A percentile compares a stretch with the other conserved stretches of the same genome.
Evolutionary conservation across 1,284 basidiomycete genomes (phyloP).

Genomic region (Coniferiporia sulphurascens): DNA sequence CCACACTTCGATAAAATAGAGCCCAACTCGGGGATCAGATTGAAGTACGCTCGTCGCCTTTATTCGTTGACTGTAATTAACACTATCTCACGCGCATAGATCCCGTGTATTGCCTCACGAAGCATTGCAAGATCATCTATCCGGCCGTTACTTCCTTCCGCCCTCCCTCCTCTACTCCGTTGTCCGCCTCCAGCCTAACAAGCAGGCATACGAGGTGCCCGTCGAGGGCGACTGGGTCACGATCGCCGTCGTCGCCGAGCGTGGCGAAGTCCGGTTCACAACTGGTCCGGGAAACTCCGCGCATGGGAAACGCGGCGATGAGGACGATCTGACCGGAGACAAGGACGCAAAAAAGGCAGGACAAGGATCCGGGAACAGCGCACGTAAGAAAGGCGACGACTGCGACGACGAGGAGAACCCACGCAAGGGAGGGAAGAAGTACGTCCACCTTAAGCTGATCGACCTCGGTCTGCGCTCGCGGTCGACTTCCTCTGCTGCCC

Average conservation of each 20-base stretch:
- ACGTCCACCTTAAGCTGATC: conserved; percentile 81
- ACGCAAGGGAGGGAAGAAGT: conserved; percentile 65
- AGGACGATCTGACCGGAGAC: conserved; percentile 22
- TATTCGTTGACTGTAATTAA: conserved; percentile 1
- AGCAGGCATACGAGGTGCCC: conserved; percentile 85
- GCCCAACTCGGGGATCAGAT: conserved; percentile 82
- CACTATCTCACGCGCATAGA: conserved; percentile 35
- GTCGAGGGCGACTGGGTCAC: conserved; percentile 90
- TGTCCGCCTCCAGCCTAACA: conserved; percentile 70
- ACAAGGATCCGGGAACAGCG: background rate
- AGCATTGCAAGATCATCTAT: conserved; percentile 77
- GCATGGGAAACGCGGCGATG: conserved; percentile 40
- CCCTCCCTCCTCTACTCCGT: conserved; percentile 87
- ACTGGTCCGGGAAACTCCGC: conserved; percentile 49
- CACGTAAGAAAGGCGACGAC: conserved; percentile 23
- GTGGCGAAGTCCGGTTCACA: conserved; percentile 66
- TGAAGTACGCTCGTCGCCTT: conserved; percentile 56
- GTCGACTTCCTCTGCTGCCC: conserved; percentile 42
- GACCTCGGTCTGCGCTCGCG: conserved; percentile 66
- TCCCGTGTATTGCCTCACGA: conserved; percentile 72
- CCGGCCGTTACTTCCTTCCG: conserved; percentile 80
- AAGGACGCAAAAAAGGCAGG: conserved; percentile 1
- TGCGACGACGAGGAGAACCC: conserved; percentile 31
- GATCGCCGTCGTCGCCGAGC: conserved; percentile 84
- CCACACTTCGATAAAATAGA: conserved; percentile 73